Base-by-base conservation (phyloP, 1,284 basidiomycete genomes). In the Trichosporon sp. region DNA sequence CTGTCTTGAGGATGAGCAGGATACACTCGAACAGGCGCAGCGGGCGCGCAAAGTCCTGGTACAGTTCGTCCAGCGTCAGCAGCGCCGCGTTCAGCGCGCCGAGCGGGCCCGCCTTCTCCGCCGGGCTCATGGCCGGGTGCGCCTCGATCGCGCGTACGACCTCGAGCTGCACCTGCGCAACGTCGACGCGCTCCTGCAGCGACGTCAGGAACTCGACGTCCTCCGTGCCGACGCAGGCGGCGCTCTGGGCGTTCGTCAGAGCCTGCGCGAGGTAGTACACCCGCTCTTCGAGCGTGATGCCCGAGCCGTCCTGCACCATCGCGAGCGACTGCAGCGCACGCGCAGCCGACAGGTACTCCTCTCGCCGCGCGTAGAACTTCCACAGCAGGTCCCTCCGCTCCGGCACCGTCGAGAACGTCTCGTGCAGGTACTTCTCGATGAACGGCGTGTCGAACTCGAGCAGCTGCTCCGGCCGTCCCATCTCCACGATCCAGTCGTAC, bases 301-400 rank as follows among this genome's bases (percentile, higher is more conserved):
- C 18, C 56, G 56, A 60, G 27, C 18, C 27, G 29, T 60, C 56
- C 27, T 29, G 56, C 27, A 31, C 27, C 64, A 94, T 83, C 27
- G 97, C 96, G 64, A 99, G 85, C 27, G 88, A 86, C n/a, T 88
- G 87, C 63, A 99, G 87, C 2, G 97, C 91, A 78, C 92, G 89
- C 2, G 96, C 95, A 1, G 97, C 96, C 47, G 89, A 87, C 60
- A 93, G 81, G 65, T 91, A 91, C 73, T 93, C 90, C 0, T 92
- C 91, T 75, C 92, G 91, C 77, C 95, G 92, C 64, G 96, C 93
- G 78, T 98, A 97, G 83, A 92, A 96, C 78, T 98, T 93, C 96
- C 97, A 99, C 3, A 99, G 84, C 6, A 99, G 83, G 78, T 99
- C 93, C 76, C 90, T 91, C 79, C 96, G 92, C 74, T 91, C 80